Percentiles rank a stretch among this genome's conserved stretches.
Conservation (phyloP, 1,139 yeast genomes). For the Hyphopichia khmerensis region DNA sequence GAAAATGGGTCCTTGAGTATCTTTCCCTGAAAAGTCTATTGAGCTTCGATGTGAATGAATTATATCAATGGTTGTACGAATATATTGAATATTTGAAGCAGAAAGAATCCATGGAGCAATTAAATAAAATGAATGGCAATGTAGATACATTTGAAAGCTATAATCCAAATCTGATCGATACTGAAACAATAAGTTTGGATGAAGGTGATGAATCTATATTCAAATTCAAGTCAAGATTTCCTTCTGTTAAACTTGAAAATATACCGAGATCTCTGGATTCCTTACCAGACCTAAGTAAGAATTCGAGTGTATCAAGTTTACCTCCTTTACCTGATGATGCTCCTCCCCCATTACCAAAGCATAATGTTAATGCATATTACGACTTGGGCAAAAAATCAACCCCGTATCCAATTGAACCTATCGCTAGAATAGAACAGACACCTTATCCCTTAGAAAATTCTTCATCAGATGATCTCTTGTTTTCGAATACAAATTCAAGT, state of each 20-base stretch:
- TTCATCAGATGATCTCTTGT: neutral
- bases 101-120: constrained; percentile 19
- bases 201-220: constrained; percentile 1
- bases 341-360: constrained; percentile 16
- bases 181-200: neutral
- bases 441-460: constrained; percentile 16
- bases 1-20: constrained; percentile 31
- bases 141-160: too few relatives aligned
- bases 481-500: neutral
- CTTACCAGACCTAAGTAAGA: neutral
- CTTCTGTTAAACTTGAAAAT: constrained; percentile 1
- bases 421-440: constrained; percentile 13
- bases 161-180: too few relatives aligned
- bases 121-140: too few relatives aligned
- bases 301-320: neutral
- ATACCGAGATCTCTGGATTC: neutral
- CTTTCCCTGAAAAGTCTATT: constrained; percentile 31
- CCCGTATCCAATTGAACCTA: constrained; percentile 13
- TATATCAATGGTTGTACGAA: constrained; percentile 41
- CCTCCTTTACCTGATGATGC: constrained; percentile 14
- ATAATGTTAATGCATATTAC: constrained; percentile 1
- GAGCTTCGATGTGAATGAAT: constrained; percentile 36
- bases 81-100: constrained; percentile 41
- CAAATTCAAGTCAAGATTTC: constrained; percentile 5
- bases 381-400: neutral